Base-by-base conservation (phyloP, 1,139 yeast genomes). In the Yamadazyma trypodendri region DNA sequence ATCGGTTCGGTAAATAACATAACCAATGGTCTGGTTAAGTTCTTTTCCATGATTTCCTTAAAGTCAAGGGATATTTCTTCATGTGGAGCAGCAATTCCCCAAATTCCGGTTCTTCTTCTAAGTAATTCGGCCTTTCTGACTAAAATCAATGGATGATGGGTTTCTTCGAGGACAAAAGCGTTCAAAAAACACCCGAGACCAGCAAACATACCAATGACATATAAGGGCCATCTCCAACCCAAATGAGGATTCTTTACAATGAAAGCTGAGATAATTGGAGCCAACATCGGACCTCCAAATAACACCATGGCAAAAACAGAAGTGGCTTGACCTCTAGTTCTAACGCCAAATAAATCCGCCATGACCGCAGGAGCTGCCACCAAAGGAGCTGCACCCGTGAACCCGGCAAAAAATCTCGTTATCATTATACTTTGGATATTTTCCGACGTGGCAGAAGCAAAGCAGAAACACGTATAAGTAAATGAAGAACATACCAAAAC, bases 31-130 rank as follows among this genome's bases (percentile, higher is more conserved):
- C 95, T 75, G 4, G 82, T 55, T 32, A 87, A 58, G 50, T 83
- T 85, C 53, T 82, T 84, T 49, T 82, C 79, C 21, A 71, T 75
- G 45, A 88, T 79, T 51, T 83, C 90, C 51, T 70, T 71, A 32
- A 86, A 40, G 24, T 80, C 69, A 35, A 86, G 65, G 38, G 73
- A 72, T 39, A 81, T 74, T 50, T 81, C 84, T 56, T 87, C 95
- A 54, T 84, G 92, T 4, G 94, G 82, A 17, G 96, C 95, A 53
- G 78, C 80, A 38, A 87, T 83, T 28, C 88, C 88, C 95, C 95
- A 85, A 56, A 75, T 79, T 1, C 72, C 71, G 3, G 75, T 68
- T 54, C 74, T 54, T 54, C 78, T 68, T 56, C 87, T 77, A 51
- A 84, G 71, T 31, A 55, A 58, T 48, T 71, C 75, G 3, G 92